A percentile compares a stretch with the other conserved stretches of the same genome.
Conservation (phyloP, 768 basidiomycete genomes). For the Tremella yokohamensis region DNA sequence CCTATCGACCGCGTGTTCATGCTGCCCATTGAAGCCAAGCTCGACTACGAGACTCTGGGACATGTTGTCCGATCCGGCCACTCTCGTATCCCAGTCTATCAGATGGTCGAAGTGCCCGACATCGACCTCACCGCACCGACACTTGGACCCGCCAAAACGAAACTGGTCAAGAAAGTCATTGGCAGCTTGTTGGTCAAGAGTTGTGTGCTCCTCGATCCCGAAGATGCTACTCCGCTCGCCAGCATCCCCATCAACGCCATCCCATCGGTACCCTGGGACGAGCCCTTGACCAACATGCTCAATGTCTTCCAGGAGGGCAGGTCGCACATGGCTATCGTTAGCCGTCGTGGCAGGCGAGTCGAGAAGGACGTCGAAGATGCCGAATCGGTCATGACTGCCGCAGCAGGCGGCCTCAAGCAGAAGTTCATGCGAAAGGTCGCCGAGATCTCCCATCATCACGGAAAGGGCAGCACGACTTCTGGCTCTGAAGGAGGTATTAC, state of each 20-base stretch:
- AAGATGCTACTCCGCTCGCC: constrained; percentile 77
- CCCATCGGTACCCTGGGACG: constrained; percentile 79
- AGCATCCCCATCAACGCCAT: constrained; percentile 82
- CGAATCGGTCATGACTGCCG: constrained; percentile 65
- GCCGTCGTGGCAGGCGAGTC: constrained; percentile 59
- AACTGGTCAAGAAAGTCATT: constrained; percentile 72
- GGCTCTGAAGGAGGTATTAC: constrained; percentile 52
- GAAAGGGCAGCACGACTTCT: constrained; percentile 57
- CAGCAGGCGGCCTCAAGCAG: constrained; percentile 73
- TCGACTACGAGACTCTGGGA: constrained; percentile 75
- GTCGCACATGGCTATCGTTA: constrained; percentile 88
- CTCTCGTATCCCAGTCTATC: constrained; percentile 73
- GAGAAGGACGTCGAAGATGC: constrained; percentile 48
- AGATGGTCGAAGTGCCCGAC: constrained; percentile 61
- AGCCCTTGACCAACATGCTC: constrained; percentile 75
- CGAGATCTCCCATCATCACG: constrained; percentile 54
- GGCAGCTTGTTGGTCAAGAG: constrained; percentile 83
- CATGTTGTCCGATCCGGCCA: constrained; percentile 74
- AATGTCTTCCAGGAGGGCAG: constrained; percentile 83
- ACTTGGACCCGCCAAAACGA: constrained; percentile 26
- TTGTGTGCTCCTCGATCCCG: constrained; percentile 80
- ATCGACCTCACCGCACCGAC: constrained; percentile 40
- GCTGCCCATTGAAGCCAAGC: constrained; percentile 75
- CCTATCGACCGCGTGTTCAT: constrained; percentile 54
- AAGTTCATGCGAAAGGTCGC: constrained; percentile 71